phyloP scores from a whole-genome alignment of 306 rosid genomes.

The Cucurbita pepo region DNA sequence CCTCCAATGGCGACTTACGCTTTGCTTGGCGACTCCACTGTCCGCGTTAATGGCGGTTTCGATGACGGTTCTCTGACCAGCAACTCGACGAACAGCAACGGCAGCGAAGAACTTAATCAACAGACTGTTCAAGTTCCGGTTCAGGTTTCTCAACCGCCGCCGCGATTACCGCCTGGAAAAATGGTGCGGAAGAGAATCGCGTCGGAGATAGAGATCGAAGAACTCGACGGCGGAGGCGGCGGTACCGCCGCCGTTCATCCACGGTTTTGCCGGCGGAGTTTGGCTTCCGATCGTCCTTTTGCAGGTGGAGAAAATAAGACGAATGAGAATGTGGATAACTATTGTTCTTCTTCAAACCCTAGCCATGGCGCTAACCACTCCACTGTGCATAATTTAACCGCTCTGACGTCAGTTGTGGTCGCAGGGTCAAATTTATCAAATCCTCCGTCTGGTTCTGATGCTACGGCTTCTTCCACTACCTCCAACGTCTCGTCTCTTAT shows the following conservation, averaged over 20 bases:
- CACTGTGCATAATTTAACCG: constrained; percentile 39
- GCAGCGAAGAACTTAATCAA: background rate
- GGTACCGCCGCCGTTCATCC: background rate
- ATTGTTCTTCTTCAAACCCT: constrained; percentile 5
- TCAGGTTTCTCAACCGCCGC: background rate
- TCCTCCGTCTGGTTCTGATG: background rate
- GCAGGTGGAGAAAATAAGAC: background rate
- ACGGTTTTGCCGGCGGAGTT: constrained; percentile 38
- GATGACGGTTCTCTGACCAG: background rate
- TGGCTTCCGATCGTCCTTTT: background rate
- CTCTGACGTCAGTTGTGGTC: constrained; percentile 28
- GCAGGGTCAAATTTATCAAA: constrained; percentile 20
- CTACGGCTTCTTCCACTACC: background rate
- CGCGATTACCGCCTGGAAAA: background rate
- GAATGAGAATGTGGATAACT: background rate
- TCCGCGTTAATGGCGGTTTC: constrained; percentile 4
- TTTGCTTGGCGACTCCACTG: constrained; percentile 22
- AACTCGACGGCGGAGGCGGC: background rate
- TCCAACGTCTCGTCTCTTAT: background rate
- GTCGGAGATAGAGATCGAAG: constrained; percentile 51
- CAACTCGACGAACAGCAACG: background rate
- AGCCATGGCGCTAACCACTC: constrained; percentile 50
- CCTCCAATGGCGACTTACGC: constrained; percentile 47
- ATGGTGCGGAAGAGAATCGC: constrained; percentile 83
- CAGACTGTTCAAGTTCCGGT: background rate